These are phyloP conservation scores for Xylaria flabelliformis DNA, from an alignment of 495 filamentous ascomycete species.

Conservation along the genomic window DNA sequence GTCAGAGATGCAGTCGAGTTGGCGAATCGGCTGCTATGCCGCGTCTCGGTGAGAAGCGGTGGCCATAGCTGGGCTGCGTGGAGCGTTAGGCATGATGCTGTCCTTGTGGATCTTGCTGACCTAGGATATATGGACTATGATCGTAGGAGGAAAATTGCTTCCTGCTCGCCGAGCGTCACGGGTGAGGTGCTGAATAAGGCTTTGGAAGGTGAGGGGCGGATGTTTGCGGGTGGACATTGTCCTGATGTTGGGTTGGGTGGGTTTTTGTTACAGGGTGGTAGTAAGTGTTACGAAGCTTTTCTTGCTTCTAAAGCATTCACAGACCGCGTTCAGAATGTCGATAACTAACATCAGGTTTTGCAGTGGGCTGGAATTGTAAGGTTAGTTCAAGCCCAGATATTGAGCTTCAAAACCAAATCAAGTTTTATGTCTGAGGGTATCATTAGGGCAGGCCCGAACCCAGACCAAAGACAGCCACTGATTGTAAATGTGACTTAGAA, in stretches of 20 bases:
- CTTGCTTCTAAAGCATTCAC: neutral
- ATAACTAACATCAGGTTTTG: neutral
- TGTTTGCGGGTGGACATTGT: conserved; percentile 62
- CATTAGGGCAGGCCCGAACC: neutral
- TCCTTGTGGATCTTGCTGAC: conserved; percentile 57
- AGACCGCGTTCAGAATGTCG: neutral
- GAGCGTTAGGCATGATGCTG: conserved; percentile 57
- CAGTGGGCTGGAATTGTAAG: conserved; percentile 23
- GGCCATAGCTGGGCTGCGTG: conserved; percentile 62
- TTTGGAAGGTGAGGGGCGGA: conserved; percentile 43
- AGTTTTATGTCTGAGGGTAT: too few relatives aligned
- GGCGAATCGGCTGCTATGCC: conserved; percentile 45
- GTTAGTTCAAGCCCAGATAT: neutral
- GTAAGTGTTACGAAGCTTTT: neutral
- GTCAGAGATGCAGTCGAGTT: conserved; percentile 53
- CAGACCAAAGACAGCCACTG: neutral
- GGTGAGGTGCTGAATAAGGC: conserved; percentile 50
- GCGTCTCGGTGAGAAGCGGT: conserved; percentile 59
- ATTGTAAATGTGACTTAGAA: conserved; percentile 37
- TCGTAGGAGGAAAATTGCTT: conserved; percentile 39
- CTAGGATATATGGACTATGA: conserved; percentile 47
- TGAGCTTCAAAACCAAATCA: too few relatives aligned
- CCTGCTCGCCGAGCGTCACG: conserved; percentile 53
- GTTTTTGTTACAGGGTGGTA: conserved; percentile 61
- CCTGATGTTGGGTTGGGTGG: conserved; percentile 64